Conservation (phyloP, 805 yeast species). For the Teunomyces atbi region DNA sequence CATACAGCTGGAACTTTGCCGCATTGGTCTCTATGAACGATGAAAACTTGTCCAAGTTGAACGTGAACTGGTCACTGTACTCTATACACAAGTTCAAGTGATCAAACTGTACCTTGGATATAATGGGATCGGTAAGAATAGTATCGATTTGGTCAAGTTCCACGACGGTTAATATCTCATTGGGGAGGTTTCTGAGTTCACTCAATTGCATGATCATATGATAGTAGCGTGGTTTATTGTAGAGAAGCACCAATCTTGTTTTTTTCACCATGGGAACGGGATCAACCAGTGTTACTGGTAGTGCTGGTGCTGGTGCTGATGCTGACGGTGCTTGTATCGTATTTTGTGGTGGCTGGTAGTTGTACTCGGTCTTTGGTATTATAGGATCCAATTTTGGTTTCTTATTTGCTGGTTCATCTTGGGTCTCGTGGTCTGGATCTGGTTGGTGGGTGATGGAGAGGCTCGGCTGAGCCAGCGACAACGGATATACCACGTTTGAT, state of each 20-base stretch:
- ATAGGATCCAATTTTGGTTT: neutral
- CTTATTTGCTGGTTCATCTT: neutral
- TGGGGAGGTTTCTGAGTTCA: slow-evolving; percentile 17
- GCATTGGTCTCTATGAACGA: slow-evolving; percentile 20
- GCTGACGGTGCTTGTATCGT: neutral
- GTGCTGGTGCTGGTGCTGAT: neutral
- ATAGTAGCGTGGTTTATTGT: slow-evolving; percentile 27
- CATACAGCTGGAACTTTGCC: slow-evolving; percentile 13
- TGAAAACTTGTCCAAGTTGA: slow-evolving; percentile 18
- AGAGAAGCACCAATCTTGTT: slow-evolving; percentile 17
- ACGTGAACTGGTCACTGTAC: slow-evolving; percentile 29
- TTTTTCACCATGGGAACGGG: slow-evolving; percentile 4
- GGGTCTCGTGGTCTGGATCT: neutral
- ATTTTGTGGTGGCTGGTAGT: neutral
- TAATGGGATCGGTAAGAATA: slow-evolving; percentile 9
- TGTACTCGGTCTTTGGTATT: neutral
- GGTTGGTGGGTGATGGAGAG: neutral
- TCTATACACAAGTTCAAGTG: slow-evolving; percentile 30
- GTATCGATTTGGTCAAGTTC: slow-evolving; percentile 17
- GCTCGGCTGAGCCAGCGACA: neutral
- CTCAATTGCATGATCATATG: slow-evolving; percentile 25
- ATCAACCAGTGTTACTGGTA: neutral
- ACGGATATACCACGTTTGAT: neutral
- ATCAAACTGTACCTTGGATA: slow-evolving; percentile 16
- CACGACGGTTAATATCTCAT: slow-evolving; percentile 18